These are phyloP conservation scores for Argentina anserina DNA, from an alignment of 306 rosid genomes.

Conservation along the genomic window DNA sequence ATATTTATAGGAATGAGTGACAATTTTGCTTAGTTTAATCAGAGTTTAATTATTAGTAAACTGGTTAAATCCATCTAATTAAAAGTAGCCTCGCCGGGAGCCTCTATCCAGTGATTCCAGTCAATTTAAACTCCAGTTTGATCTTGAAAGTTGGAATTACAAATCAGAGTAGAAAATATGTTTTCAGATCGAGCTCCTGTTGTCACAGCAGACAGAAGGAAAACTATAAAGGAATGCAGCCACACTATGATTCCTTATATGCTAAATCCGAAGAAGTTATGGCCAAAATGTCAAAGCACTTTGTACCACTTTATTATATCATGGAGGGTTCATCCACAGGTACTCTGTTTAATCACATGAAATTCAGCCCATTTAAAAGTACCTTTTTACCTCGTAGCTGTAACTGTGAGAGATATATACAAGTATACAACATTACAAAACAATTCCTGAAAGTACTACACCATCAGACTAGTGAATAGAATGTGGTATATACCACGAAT, in stretches of 20 bases:
- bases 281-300: constrained; percentile 54
- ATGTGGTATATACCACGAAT: background rate
- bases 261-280: constrained; percentile 47
- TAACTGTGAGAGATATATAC: background rate
- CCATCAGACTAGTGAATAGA: background rate
- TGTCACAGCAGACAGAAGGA: constrained; percentile 33
- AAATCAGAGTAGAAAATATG: constrained; percentile 1
- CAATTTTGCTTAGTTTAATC: background rate
- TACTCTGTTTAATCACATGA: constrained; percentile 26
- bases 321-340: constrained; percentile 29
- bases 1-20: background rate
- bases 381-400: constrained; percentile 6
- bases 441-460: background rate
- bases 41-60: too few relatives aligned
- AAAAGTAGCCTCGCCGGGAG: background rate
- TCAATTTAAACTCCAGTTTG: background rate
- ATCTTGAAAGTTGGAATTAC: constrained; percentile 37
- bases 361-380: constrained; percentile 38
- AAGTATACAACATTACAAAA: background rate
- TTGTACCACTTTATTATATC: constrained; percentile 32
- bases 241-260: constrained; percentile 51
- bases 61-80: background rate
- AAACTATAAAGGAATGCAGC: constrained; percentile 54
- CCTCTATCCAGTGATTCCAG: too few relatives aligned
- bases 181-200: constrained; percentile 8